phyloP scores from a whole-genome alignment of 2,329 filamentous ascomycete species.

The Bipolaris victoriae region DNA sequence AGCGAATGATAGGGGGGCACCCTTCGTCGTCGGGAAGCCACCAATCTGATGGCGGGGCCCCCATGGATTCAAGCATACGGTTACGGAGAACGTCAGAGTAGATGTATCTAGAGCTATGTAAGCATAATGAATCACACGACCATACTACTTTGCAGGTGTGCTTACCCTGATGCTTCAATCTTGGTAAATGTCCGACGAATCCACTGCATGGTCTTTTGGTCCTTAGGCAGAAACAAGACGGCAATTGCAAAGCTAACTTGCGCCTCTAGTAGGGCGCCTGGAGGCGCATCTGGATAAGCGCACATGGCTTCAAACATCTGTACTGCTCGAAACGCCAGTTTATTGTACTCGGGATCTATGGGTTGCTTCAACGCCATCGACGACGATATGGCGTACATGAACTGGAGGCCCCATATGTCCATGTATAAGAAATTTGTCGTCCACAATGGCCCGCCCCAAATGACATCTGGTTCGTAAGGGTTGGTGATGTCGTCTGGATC shows the following conservation, averaged over 20 bases:
- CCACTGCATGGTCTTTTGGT: conserved; percentile 77
- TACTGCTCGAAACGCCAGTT: conserved; percentile 72
- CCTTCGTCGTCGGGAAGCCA: conserved; percentile 87
- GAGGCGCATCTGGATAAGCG: conserved; percentile 71
- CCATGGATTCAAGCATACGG: conserved; percentile 78
- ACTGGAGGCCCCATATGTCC: conserved; percentile 77
- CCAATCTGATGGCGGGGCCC: conserved; percentile 76
- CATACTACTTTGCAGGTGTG: conserved; percentile 16
- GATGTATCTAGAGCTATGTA: conserved; percentile 69
- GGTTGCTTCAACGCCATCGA: conserved; percentile 62
- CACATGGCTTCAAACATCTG: conserved; percentile 81
- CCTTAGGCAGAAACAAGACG: conserved; percentile 78
- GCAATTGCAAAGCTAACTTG: conserved; percentile 80
- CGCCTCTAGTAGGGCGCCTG: conserved; percentile 72
- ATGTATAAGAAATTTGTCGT: conserved; percentile 74
- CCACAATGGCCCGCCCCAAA: conserved; percentile 69
- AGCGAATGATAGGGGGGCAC: conserved; percentile 74
- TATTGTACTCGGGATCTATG: conserved; percentile 60
- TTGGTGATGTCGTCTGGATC: conserved; percentile 73
- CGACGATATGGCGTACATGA: conserved; percentile 82
- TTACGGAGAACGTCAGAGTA: conserved; percentile 75
- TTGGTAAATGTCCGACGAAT: conserved; percentile 76
- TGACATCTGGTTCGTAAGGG: conserved; percentile 73
- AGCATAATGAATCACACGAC: conserved; percentile 5
- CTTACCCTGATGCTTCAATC: conserved; percentile 80